Percentiles rank a stretch among this genome's conserved stretches.
Evolutionary conservation across 2,329 filamentous ascomycete species (phyloP).

Genomic region (Talaromyces sp.): DNA sequence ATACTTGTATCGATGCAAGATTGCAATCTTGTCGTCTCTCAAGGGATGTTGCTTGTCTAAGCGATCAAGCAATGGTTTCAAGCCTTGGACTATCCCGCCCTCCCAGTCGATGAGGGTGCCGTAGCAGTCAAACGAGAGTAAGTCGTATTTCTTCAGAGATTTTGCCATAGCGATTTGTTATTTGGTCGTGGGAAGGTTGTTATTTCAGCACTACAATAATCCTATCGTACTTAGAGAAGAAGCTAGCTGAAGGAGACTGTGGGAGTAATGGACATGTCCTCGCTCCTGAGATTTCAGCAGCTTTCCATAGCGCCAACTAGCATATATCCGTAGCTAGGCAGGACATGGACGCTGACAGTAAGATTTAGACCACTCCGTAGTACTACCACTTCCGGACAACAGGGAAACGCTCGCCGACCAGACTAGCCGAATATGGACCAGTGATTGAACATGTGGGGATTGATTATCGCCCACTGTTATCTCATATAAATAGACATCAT

Average conservation of each 20-base stretch:
- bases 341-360: neutral
- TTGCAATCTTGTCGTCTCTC: constrained; percentile 7
- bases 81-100: constrained; percentile 5
- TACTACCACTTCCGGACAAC: neutral
- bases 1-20: constrained; percentile 6
- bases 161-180: neutral
- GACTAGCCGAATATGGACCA: neutral
- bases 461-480: neutral
- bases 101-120: constrained; percentile 14
- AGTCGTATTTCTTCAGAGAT: constrained; percentile 8
- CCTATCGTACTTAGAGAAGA: too few relatives aligned
- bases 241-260: too few relatives aligned
- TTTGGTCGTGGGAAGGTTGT: too few relatives aligned
- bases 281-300: too few relatives aligned
- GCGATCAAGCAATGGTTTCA: constrained; percentile 9
- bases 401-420: neutral
- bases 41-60: constrained; percentile 8
- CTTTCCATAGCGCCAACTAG: too few relatives aligned
- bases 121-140: constrained; percentile 14
- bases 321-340: too few relatives aligned
- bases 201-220: too few relatives aligned
- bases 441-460: neutral
- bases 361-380: neutral
- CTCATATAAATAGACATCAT: neutral
- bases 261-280: too few relatives aligned